These are phyloP conservation scores for Trichocomaceae sp. DNA, from an alignment of 2,329 filamentous ascomycete genomes.

Conservation along the genomic window DNA sequence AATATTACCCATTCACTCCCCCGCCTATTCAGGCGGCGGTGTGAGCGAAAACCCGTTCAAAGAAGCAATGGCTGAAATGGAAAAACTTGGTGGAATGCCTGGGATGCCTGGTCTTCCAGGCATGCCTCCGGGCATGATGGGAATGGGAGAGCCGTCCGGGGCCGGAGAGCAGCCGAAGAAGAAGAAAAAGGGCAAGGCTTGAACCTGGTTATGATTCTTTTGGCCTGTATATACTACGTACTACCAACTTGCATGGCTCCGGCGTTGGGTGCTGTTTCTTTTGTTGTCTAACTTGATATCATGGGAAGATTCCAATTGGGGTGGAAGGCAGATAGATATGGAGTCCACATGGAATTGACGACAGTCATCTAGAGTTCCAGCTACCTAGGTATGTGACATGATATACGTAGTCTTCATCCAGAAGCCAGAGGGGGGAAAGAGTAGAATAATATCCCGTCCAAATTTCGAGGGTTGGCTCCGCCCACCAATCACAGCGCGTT, in stretches of 20 bases:
- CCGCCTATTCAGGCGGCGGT: slow-evolving; percentile 85
- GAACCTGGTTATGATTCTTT: slow-evolving; percentile 13
- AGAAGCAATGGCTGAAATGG: slow-evolving; percentile 96
- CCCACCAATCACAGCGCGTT: neutral
- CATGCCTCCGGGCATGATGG: slow-evolving; percentile 23
- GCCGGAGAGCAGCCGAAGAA: slow-evolving; percentile 32
- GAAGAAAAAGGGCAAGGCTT: slow-evolving; percentile 44
- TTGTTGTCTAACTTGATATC: neutral
- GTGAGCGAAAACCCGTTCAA: slow-evolving; percentile 91
- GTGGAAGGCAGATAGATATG: neutral
- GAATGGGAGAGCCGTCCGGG: slow-evolving; percentile 39
- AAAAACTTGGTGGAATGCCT: slow-evolving; percentile 41
- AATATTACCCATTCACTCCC: slow-evolving; percentile 78
- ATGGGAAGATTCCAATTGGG: neutral
- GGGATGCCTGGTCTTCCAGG: slow-evolving; percentile 28
- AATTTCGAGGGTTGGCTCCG: no score
- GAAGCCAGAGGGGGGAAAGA: no score
- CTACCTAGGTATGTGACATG: neutral
- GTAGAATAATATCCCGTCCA: no score
- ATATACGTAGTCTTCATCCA: no score
- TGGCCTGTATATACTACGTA: slow-evolving; percentile 11
- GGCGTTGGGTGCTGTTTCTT: slow-evolving; percentile 25
- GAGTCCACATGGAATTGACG: neutral
- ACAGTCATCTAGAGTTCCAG: neutral
- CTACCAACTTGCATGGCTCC: slow-evolving; percentile 32